Percentiles rank a stretch among this genome's conserved stretches.
These are phyloP conservation scores for Aspergillus quadrilineatus DNA, from an alignment of 2,329 filamentous ascomycete species.

Conservation along the genomic window DNA sequence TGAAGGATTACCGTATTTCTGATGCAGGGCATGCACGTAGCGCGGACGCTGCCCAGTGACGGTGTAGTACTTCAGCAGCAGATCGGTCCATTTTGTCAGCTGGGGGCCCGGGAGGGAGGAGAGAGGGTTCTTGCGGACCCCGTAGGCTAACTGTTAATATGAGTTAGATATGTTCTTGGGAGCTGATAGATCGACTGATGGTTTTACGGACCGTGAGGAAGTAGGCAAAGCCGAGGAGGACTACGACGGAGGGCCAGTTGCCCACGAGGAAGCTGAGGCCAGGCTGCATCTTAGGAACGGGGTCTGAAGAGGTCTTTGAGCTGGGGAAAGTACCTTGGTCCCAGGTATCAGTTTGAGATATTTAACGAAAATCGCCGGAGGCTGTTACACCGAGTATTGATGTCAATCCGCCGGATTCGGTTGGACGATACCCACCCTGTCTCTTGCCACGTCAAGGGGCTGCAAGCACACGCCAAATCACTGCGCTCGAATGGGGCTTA, in stretches of 20 bases:
- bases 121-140: slow-evolving; percentile 1
- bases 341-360: not conserved
- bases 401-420: no score
- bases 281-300: not conserved
- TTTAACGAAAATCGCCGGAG: not conserved
- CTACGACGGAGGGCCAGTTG: slow-evolving; percentile 6
- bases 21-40: slow-evolving; percentile 19
- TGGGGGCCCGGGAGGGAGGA: slow-evolving; percentile 13
- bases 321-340: not conserved
- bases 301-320: slow-evolving; percentile 3
- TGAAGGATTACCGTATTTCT: slow-evolving; percentile 14
- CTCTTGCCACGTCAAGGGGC: no score
- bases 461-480: no score
- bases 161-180: not conserved
- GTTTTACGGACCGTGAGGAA: slow-evolving; percentile 2
- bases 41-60: slow-evolving; percentile 10
- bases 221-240: slow-evolving; percentile 4
- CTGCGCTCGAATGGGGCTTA: no score
- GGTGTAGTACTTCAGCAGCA: slow-evolving; percentile 10
- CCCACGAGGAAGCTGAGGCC: not conserved
- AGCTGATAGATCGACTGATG: not conserved
- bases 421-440: no score
- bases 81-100: slow-evolving; percentile 14
- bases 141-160: not conserved
- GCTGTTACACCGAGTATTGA: no score